These are phyloP conservation scores for Candida ipomoeae DNA, from an alignment of 805 yeast species.

Conservation along the genomic window DNA sequence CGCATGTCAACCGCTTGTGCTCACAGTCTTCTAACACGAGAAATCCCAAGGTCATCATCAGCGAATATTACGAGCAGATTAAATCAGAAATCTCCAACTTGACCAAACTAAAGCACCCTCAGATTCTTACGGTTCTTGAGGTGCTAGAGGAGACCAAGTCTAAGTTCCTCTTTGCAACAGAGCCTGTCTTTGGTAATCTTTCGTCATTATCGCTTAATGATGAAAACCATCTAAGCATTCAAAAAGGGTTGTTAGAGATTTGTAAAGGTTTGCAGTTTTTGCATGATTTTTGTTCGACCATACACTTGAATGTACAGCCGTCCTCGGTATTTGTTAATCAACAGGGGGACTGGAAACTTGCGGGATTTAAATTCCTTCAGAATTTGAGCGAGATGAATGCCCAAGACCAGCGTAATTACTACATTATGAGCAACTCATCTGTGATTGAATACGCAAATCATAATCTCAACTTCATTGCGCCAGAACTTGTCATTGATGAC, in stretches of 20 bases:
- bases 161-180: slow-evolving; percentile 79
- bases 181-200: slow-evolving; percentile 61
- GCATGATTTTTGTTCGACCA: slow-evolving; percentile 68
- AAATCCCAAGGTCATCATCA: slow-evolving; percentile 47
- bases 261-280: slow-evolving; percentile 77
- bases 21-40: slow-evolving; percentile 29
- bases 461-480: slow-evolving; percentile 74
- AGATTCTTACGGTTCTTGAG: slow-evolving; percentile 76
- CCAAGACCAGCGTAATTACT: slow-evolving; percentile 52
- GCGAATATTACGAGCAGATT: slow-evolving; percentile 63
- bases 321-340: slow-evolving; percentile 69
- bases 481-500: slow-evolving; percentile 67
- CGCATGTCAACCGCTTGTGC: slow-evolving; percentile 40
- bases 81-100: slow-evolving; percentile 65
- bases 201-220: slow-evolving; percentile 29
- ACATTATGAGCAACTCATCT: slow-evolving; percentile 68
- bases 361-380: slow-evolving; percentile 58
- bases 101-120: slow-evolving; percentile 85
- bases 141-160: slow-evolving; percentile 84
- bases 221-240: slow-evolving; percentile 67
- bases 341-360: slow-evolving; percentile 90
- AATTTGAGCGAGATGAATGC: slow-evolving; percentile 47
- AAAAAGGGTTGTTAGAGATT: slow-evolving; percentile 78
- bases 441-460: slow-evolving; percentile 75
- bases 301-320: slow-evolving; percentile 79